Conservation (phyloP, 148 eudicot genomes). For the Fallopia convolvulus region DNA sequence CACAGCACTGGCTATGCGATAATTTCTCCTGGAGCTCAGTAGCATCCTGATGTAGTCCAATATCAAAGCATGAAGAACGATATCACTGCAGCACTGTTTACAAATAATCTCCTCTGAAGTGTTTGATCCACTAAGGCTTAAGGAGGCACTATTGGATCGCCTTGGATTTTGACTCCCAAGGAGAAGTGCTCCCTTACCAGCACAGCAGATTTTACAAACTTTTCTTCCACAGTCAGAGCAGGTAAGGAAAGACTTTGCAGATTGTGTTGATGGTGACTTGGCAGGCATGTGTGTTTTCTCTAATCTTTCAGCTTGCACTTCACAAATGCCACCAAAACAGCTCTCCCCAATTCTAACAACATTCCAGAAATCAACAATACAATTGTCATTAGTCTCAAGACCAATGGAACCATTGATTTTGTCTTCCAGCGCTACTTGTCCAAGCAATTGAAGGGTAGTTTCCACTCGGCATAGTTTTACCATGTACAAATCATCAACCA, state of each 20-base stretch:
- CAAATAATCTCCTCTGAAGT: slow-evolving; percentile 64
- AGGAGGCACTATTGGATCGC: slow-evolving; percentile 39
- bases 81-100: slow-evolving; percentile 74
- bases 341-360: slow-evolving; percentile 53
- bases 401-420: slow-evolving; percentile 66
- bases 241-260: slow-evolving; percentile 32
- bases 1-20: slow-evolving; percentile 56
- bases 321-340: slow-evolving; percentile 70
- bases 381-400: slow-evolving; percentile 42
- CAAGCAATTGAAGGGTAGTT: slow-evolving; percentile 68
- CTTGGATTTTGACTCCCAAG: slow-evolving; percentile 41
- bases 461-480: slow-evolving; percentile 66
- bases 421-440: slow-evolving; percentile 80
- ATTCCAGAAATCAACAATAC: slow-evolving; percentile 83
- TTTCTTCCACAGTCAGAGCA: slow-evolving; percentile 71
- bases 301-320: slow-evolving; percentile 67
- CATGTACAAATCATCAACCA: slow-evolving; percentile 68
- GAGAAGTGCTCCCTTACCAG: slow-evolving; percentile 86
- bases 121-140: slow-evolving; percentile 54
- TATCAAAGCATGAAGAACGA: slow-evolving; percentile 70
- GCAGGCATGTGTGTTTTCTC: slow-evolving; percentile 21
- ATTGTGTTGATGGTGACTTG: slow-evolving; percentile 22
- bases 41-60: slow-evolving; percentile 81
- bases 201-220: slow-evolving; percentile 85
- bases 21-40: slow-evolving; percentile 57